Conservation (phyloP, 2,329 filamentous ascomycete species). For the Pseudocercospora fuligena region DNA sequence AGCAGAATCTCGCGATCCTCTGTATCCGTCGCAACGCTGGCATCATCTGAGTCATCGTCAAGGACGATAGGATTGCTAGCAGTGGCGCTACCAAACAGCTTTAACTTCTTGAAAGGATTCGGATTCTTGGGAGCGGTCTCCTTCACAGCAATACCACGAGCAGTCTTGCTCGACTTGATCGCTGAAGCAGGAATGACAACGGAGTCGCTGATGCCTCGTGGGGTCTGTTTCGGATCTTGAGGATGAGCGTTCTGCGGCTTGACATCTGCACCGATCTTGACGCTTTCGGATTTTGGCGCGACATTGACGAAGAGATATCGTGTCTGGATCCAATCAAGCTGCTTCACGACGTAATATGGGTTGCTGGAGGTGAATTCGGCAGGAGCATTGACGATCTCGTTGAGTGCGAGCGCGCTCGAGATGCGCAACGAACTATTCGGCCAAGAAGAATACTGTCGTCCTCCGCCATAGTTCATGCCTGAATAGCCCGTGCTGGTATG, state of each 20-base stretch:
- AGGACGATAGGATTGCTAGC: conserved; percentile 46
- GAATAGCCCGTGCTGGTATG: conserved; percentile 62
- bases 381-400: conserved; percentile 82
- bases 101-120: conserved; percentile 29
- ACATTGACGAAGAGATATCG: conserved; percentile 75
- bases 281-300: conserved; percentile 22
- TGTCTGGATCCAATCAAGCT: conserved; percentile 87
- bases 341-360: conserved; percentile 73
- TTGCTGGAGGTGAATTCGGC: conserved; percentile 58
- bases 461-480: conserved; percentile 14
- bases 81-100: conserved; percentile 27
- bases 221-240: conserved; percentile 50
- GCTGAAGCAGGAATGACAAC: conserved; percentile 61
- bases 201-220: conserved; percentile 45
- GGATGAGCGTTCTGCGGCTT: conserved; percentile 35
- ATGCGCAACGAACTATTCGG: conserved; percentile 68
- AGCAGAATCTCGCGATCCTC: conserved; percentile 54
- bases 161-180: conserved; percentile 51
- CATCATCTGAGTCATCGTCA: conserved; percentile 45
- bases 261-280: conserved; percentile 29
- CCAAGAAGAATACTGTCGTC: conserved; percentile 56
- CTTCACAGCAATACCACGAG: conserved; percentile 8
- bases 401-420: conserved; percentile 67
- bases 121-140: conserved; percentile 19
- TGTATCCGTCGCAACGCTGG: conserved; percentile 55